Percentiles rank a stretch among this genome's conserved stretches.
phyloP scores from a whole-genome alignment of 2,329 filamentous ascomycete genomes.

The Monosporascus sp. region DNA sequence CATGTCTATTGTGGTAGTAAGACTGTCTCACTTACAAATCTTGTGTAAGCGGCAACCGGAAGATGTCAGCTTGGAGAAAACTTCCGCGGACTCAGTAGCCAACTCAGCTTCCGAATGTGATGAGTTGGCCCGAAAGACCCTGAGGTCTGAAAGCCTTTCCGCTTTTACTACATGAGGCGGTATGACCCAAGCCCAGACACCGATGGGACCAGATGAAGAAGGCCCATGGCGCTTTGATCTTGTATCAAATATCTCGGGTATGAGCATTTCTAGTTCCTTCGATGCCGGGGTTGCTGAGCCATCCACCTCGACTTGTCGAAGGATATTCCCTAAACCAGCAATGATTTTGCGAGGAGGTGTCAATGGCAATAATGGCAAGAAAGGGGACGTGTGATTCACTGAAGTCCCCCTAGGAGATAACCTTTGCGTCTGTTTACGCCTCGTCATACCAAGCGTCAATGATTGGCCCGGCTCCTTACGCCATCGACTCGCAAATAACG shows the following conservation, averaged over 20 bases:
- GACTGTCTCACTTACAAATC: constrained; percentile 32
- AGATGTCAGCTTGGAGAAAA: constrained; percentile 30
- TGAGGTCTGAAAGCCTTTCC: constrained; percentile 13
- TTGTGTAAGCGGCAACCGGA: constrained; percentile 41
- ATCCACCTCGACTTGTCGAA: constrained; percentile 54
- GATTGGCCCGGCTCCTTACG: constrained; percentile 7
- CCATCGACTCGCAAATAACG: constrained; percentile 45
- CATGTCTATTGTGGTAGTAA: constrained; percentile 11
- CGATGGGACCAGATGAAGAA: constrained; percentile 37
- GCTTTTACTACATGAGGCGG: constrained; percentile 32
- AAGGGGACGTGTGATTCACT: constrained; percentile 10
- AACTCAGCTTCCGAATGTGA: constrained; percentile 19
- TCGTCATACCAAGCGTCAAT: constrained; percentile 19
- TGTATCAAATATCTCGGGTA: constrained; percentile 52
- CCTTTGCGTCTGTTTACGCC: constrained; percentile 35
- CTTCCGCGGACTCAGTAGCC: constrained; percentile 18
- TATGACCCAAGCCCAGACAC: constrained; percentile 69
- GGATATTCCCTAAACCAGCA: constrained; percentile 71
- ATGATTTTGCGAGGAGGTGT: constrained; percentile 57
- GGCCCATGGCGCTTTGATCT: constrained; percentile 21
- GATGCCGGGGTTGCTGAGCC: constrained; percentile 55
- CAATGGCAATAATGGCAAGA: constrained; percentile 52
- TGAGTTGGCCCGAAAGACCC: constrained; percentile 15
- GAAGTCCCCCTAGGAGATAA: constrained; percentile 12
- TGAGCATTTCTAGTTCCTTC: constrained; percentile 61